Base-by-base conservation (phyloP, 2,329 filamentous ascomycete species). In the Penicillium digitatum region DNA sequence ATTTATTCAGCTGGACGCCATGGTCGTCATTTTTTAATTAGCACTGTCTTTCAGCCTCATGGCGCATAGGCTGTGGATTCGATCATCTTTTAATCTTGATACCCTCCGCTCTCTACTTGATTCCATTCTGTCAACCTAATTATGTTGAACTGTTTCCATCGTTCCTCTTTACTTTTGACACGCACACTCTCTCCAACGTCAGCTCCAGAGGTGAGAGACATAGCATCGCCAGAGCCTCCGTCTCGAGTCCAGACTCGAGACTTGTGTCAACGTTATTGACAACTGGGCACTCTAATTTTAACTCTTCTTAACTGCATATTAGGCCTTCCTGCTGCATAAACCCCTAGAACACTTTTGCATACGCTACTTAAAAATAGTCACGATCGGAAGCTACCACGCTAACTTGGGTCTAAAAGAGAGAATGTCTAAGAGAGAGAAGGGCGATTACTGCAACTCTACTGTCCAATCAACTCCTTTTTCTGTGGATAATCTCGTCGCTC, bases 201-300 rank as follows among this genome's bases (percentile, higher is more conserved):
- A 22, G 43, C 7, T 26, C 49, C 40, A 49, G 46, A 16, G 34
- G 48, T 40, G 14, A 18, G 11, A 37, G 27, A 47, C 45, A 60
- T 43, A 56, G 18, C 59, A 62, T 59, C 58, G 58, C 60, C 52
- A n/a, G n/a, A 47, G 34, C 39, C 52, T n/a, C n/a, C 52, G 51
- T 39, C 39, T 32, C 20, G 12, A 53, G 43, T 39, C 44, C 35
- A 27, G 11, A n/a, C 18, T 43, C 27, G 37, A 53, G 20, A 37
- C 49, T 29, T 11, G 22, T 51, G 10, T 20, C 24, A 32, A 38
- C 32, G 32, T 26, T 27, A 6, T 26, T 11, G 12, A 39, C 37
- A 39, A 35, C 27, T 12, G 22, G 18, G n/a, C 27, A 32, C 16
- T 38, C 20, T 9, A 34, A 24, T 14, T 20, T 24, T 39, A 50